These are phyloP conservation scores for Oryza nivara DNA, from an alignment of 176 grass and related monocot species.

Conservation along the genomic window DNA sequence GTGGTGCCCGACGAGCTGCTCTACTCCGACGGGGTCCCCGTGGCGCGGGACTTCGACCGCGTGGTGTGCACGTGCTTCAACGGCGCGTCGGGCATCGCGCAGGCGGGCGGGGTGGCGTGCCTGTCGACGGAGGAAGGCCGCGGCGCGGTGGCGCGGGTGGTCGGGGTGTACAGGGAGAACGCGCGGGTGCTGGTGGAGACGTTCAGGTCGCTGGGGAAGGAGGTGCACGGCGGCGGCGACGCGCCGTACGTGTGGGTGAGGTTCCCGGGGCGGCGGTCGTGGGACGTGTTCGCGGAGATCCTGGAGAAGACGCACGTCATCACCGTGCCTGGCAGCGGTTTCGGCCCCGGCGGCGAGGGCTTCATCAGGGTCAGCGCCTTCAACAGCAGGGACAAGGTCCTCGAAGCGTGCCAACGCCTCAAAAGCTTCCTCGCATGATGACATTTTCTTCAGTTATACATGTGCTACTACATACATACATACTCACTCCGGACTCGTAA, in stretches of 20 bases:
- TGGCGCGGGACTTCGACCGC: constrained; percentile 85
- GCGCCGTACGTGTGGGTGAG: constrained; percentile 91
- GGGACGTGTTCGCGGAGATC: constrained; percentile 89
- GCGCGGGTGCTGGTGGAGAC: constrained; percentile 64
- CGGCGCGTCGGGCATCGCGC: constrained; percentile 84
- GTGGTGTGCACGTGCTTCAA: constrained; percentile 92
- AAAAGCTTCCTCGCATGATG: constrained; percentile 60
- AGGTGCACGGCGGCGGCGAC: constrained; percentile 79
- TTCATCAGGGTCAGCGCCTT: constrained; percentile 90
- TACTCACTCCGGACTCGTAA: too few relatives aligned
- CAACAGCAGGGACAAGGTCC: constrained; percentile 65
- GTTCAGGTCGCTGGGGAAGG: constrained; percentile 69
- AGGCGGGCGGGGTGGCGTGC: constrained; percentile 76
- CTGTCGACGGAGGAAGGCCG: constrained; percentile 57
- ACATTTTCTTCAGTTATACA: not conserved
- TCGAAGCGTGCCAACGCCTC: constrained; percentile 73
- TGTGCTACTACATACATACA: not conserved
- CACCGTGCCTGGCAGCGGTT: constrained; percentile 80
- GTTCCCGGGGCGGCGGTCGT: constrained; percentile 73
- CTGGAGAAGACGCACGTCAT: constrained; percentile 86
- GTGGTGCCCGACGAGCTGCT: constrained; percentile 84
- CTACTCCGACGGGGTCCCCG: constrained; percentile 58
- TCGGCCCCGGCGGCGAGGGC: constrained; percentile 89
- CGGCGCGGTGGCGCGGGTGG: constrained; percentile 49
- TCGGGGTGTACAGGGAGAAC: constrained; percentile 77